Base-by-base conservation (phyloP, 371 early-diverging fungal species). In the Zychaea mexicana region DNA sequence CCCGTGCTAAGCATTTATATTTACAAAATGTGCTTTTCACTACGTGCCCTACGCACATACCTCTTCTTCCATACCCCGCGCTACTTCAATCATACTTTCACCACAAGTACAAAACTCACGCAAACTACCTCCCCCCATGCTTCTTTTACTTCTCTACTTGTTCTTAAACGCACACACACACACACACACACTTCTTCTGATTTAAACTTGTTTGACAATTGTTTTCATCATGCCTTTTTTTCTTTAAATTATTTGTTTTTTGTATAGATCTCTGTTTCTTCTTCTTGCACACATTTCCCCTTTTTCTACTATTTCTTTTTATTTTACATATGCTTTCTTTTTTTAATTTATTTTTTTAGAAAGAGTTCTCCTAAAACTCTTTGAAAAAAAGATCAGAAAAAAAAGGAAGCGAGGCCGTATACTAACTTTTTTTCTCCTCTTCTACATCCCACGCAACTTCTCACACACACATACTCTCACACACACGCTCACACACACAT, bases 361-460 rank as follows among this genome's bases (percentile, higher is more conserved):
- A 28, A 60, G n/a, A 27, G 21, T 12, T 12, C 1, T n/a, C n/a
- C n/a, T n/a, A n/a, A n/a, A n/a, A n/a, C n/a, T n/a, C n/a, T n/a
- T n/a, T n/a, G n/a, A n/a, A n/a, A 42, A 12, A 42, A 15, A 42
- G n/a, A 15, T 17, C 13, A 9, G 52, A 36, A 33, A 52, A 53
- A 61, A 53, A 61, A 61, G 38, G 30, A 52, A 53, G 46, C 47
- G 32, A 60, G 33, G 46, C 39, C 46, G 61, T 60, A 49, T 49
- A 32, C 49, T 46, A 31, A 31, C 28, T 26, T 49, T 61, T 54
- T 61, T 36, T 53, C 22, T 52, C 19, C 19, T 61, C 33, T 39
- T 39, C 31, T 47, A 49, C 38, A 13, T 15, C 24, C 21, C 33
- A 21, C 39, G 21, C 39, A 39, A n/a, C 21, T 13, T 9, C 39